A percentile compares a stretch with the other conserved stretches of the same genome.
Evolutionary conservation across 73 alveolate genomes (phyloP).

Genomic region (Stentor roeselii): DNA sequence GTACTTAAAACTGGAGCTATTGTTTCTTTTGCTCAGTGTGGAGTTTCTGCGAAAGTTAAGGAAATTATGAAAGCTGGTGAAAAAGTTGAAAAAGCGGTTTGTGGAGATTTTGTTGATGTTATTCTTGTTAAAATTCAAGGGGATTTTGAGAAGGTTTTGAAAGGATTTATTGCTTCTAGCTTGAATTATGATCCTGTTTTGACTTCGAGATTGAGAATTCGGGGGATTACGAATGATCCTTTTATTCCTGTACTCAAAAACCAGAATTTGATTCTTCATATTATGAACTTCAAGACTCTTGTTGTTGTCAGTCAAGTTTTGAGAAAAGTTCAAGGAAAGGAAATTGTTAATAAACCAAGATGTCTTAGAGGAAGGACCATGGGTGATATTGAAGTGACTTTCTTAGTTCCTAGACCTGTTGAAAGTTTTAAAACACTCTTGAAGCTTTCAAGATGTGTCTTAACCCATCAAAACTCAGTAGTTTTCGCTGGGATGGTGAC

Average conservation of each 20-base stretch:
- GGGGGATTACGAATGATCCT: background rate
- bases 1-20: background rate
- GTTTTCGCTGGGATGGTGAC: background rate
- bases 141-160: no score
- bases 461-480: no score
- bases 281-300: background rate
- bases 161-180: background rate
- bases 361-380: background rate
- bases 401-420: background rate
- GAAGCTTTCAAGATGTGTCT: background rate
- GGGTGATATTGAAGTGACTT: background rate
- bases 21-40: background rate
- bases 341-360: background rate
- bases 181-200: no score
- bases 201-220: background rate
- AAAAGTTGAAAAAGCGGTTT: background rate
- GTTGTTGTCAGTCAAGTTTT: slow-evolving; percentile 19
- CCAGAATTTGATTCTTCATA: background rate
- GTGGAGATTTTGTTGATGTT: background rate
- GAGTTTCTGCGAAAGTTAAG: background rate
- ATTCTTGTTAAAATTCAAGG: background rate
- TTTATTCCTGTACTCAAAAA: background rate
- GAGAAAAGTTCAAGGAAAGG: slow-evolving; percentile 6
- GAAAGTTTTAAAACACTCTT: background rate
- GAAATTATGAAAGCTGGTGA: background rate